Evolutionary conservation across 2,329 filamentous ascomycete species (phyloP).

Genomic region (Metarhizium humberi): DNA sequence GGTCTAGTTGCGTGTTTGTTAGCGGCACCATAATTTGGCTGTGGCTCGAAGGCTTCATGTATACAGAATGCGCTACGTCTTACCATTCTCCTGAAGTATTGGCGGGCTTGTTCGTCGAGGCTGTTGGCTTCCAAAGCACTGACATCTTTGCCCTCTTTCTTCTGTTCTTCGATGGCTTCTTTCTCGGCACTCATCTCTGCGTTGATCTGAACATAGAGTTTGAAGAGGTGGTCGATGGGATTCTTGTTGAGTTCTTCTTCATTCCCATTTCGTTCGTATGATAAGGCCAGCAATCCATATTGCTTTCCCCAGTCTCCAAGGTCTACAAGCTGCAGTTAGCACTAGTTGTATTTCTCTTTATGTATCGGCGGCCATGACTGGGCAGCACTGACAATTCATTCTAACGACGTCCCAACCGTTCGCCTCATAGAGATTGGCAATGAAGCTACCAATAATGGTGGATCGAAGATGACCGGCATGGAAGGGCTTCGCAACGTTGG

Average conservation of each 20-base stretch:
- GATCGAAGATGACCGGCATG: slow-evolving; percentile 69
- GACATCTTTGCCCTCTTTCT: slow-evolving; percentile 42
- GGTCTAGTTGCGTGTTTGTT: slow-evolving; percentile 25
- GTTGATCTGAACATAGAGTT: slow-evolving; percentile 75
- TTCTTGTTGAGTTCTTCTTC: slow-evolving; percentile 63
- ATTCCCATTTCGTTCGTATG: slow-evolving; percentile 65
- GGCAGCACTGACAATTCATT: slow-evolving; percentile 46
- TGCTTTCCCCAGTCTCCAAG: slow-evolving; percentile 77
- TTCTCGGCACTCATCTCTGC: slow-evolving; percentile 57
- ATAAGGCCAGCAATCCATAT: slow-evolving; percentile 62
- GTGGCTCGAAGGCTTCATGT: too few relatives aligned
- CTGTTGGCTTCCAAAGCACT: slow-evolving; percentile 40
- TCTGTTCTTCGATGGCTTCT: slow-evolving; percentile 50
- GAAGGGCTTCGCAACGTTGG: slow-evolving; percentile 81
- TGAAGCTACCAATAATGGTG: slow-evolving; percentile 72
- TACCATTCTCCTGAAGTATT: slow-evolving; percentile 59
- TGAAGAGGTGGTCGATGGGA: slow-evolving; percentile 73
- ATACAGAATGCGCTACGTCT: not conserved
- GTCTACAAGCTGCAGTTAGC: slow-evolving; percentile 30
- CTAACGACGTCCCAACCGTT: slow-evolving; percentile 65
- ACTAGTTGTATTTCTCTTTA: not conserved
- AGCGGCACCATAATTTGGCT: not conserved
- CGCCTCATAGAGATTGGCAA: slow-evolving; percentile 60
- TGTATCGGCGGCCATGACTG: not conserved
- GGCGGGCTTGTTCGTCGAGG: slow-evolving; percentile 65